A percentile compares a stretch with the other conserved stretches of the same genome.
Conservation (phyloP, 495 filamentous ascomycete genomes). For the Bombardia bombarda region DNA sequence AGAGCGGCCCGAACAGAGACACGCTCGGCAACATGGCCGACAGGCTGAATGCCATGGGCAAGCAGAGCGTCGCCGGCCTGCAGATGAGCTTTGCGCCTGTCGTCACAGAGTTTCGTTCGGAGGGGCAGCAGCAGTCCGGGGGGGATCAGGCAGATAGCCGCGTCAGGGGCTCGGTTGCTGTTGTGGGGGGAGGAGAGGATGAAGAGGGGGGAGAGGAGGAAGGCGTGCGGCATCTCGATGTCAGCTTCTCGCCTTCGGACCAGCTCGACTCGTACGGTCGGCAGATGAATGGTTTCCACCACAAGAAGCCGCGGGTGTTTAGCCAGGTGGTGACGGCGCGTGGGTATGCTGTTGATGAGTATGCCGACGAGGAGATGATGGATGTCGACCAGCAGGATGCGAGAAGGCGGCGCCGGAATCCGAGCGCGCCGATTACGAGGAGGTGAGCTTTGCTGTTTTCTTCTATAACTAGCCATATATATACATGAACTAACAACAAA, state of each 20-base stretch:
- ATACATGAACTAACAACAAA: not conserved
- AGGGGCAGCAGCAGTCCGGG: slow-evolving; percentile 2
- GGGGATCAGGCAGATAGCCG: slow-evolving; percentile 10
- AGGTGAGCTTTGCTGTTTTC: slow-evolving; percentile 9
- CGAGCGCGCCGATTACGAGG: slow-evolving; percentile 16
- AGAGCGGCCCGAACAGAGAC: slow-evolving; percentile 38
- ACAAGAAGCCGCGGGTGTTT: slow-evolving; percentile 17
- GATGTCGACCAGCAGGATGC: slow-evolving; percentile 3
- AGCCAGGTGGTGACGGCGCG: slow-evolving; percentile 21
- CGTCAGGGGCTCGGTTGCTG: not conserved
- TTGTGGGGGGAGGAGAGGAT: slow-evolving; percentile 15
- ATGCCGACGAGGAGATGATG: slow-evolving; percentile 10
- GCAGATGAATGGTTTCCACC: slow-evolving; percentile 5
- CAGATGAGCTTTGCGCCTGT: slow-evolving; percentile 45
- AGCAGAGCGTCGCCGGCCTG: slow-evolving; percentile 71
- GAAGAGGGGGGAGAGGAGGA: slow-evolving; percentile 11
- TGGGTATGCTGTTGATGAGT: slow-evolving; percentile 8
- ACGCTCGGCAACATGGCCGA: slow-evolving; percentile 59
- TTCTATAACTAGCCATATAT: not conserved
- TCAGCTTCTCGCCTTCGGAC: slow-evolving; percentile 19
- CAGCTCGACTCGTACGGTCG: slow-evolving; percentile 12
- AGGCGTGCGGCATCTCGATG: slow-evolving; percentile 19
- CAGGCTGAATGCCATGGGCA: slow-evolving; percentile 66
- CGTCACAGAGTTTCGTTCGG: too few species aligned
- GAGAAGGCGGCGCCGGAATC: slow-evolving; percentile 7